Percentiles rank a stretch among this genome's conserved stretches.
Evolutionary conservation across 2,329 filamentous ascomycete species (phyloP).

Genomic region (Colletotrichum gigasporum): DNA sequence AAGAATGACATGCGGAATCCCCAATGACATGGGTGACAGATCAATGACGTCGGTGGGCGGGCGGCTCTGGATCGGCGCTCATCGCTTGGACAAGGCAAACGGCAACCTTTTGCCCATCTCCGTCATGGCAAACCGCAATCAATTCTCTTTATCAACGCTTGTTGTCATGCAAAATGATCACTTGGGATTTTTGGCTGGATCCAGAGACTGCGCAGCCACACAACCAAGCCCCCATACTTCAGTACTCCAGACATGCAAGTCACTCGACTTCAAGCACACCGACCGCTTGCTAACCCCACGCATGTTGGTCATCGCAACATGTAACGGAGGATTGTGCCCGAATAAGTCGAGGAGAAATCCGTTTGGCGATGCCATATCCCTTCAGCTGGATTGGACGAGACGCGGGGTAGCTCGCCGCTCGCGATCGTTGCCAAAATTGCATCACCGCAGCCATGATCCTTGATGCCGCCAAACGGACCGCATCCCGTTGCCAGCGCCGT

Average conservation of each 20-base stretch:
- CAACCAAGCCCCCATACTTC: no score
- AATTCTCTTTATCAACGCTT: not conserved
- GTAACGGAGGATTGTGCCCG: not conserved
- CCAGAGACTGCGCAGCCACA: no score
- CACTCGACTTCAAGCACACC: no score
- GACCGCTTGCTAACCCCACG: no score
- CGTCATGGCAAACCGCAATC: not conserved
- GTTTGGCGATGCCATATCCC: not conserved
- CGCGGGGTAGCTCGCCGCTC: constrained; percentile 10
- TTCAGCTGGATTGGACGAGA: not conserved
- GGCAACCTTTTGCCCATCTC: not conserved
- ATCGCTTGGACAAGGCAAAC: not conserved
- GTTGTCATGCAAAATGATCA: not conserved
- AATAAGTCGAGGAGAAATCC: not conserved
- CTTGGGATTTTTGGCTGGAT: no score
- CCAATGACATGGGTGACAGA: constrained; percentile 19
- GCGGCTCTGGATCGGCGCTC: constrained; percentile 26
- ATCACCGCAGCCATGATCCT: constrained; percentile 12
- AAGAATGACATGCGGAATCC: not conserved
- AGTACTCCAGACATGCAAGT: no score
- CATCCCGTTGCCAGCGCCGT: not conserved
- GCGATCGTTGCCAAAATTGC: constrained; percentile 27
- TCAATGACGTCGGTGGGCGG: constrained; percentile 32
- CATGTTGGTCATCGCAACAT: not conserved
- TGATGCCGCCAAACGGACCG: not conserved